These are phyloP conservation scores for Pyrenula massariospora DNA, from an alignment of 495 filamentous ascomycete species.

Conservation along the genomic window DNA sequence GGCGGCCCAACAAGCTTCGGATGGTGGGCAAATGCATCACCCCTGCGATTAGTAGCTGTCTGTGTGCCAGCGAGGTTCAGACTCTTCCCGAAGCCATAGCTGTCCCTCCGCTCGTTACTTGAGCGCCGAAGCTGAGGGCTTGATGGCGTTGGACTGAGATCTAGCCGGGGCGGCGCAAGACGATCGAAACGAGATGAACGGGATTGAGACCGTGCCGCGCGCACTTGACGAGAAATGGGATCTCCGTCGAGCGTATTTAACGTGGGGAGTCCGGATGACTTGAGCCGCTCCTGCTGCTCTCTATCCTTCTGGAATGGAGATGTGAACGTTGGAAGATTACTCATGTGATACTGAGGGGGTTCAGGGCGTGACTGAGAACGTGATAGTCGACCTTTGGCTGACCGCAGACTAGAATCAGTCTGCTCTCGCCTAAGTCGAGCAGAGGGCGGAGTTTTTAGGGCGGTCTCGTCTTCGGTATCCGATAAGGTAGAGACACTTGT, in stretches of 20 bases:
- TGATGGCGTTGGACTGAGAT: constrained; percentile 39
- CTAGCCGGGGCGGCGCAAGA: constrained; percentile 51
- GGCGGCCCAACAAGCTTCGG: constrained; percentile 21
- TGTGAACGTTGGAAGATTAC: constrained; percentile 38
- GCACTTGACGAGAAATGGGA: background rate
- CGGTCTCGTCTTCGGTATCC: constrained; percentile 23
- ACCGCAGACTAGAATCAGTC: background rate
- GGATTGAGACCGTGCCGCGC: background rate
- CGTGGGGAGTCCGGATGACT: background rate
- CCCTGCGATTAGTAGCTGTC: background rate
- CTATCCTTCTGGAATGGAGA: constrained; percentile 31
- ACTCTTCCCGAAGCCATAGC: constrained; percentile 7
- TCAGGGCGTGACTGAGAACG: background rate
- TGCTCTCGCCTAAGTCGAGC: background rate
- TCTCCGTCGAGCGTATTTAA: background rate
- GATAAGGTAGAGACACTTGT: constrained; percentile 15
- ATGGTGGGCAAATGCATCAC: background rate
- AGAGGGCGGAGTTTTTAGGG: constrained; percentile 11
- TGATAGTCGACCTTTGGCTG: background rate
- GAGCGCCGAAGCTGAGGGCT: constrained; percentile 13
- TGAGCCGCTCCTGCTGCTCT: constrained; percentile 2
- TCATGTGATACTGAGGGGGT: constrained; percentile 19
- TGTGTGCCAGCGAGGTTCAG: background rate
- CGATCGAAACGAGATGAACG: constrained; percentile 36
- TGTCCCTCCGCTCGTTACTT: constrained; percentile 10